These are phyloP conservation scores for Acanthamoeba triangularis DNA, from an alignment of 208 protist genomes.

Conservation along the genomic window DNA sequence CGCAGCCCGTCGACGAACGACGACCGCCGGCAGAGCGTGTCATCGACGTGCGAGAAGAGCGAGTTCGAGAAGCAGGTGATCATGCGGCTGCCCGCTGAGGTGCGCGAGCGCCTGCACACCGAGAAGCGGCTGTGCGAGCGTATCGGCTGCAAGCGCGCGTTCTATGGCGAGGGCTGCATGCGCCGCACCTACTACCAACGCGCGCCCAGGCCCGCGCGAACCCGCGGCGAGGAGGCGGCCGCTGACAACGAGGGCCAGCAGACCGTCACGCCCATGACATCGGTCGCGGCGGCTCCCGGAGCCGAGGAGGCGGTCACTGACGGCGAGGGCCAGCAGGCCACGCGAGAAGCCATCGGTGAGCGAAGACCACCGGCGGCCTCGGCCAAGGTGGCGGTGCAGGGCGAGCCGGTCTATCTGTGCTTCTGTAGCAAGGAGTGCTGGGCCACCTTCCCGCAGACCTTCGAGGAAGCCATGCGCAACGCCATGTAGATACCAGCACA, in stretches of 20 bases:
- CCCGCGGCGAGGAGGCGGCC: too few species aligned
- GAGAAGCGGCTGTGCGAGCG: slow-evolving; percentile 5
- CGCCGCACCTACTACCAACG: neutral
- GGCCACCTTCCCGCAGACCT: neutral
- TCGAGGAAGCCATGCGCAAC: neutral
- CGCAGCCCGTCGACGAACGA: too few species aligned
- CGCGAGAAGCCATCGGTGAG: too few species aligned
- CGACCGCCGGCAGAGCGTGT: neutral
- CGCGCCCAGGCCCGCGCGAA: neutral
- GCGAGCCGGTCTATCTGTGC: neutral
- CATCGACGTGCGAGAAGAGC: neutral
- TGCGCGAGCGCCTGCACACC: neutral
- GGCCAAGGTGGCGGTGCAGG: too few species aligned
- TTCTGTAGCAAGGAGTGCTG: slow-evolving; percentile 5
- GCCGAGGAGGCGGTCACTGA: too few species aligned
- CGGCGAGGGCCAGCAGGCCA: too few species aligned
- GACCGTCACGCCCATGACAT: too few species aligned
- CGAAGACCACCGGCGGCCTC: too few species aligned
- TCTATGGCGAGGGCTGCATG: neutral
- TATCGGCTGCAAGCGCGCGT: neutral
- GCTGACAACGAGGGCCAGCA: too few species aligned
- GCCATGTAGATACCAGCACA: neutral
- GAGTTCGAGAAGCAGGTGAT: neutral
- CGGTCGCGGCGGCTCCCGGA: too few species aligned
- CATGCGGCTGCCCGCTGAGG: neutral